Conservation (phyloP, 148 eudicot species). For the Beta vulgaris region DNA sequence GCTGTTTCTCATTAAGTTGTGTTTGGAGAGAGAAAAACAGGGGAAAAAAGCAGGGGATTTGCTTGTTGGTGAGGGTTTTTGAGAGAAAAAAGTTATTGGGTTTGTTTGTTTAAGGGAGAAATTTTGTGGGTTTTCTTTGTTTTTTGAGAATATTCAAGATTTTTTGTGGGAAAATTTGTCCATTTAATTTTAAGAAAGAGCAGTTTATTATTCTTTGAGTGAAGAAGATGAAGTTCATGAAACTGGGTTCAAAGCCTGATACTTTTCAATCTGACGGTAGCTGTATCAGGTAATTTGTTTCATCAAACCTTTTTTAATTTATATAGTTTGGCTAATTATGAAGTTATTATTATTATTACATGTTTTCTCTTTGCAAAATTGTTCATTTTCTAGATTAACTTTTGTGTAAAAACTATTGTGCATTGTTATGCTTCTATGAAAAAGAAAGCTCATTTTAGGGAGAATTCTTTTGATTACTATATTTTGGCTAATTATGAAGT, state of each 20-base stretch:
- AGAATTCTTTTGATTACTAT: no score
- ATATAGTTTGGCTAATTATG: background rate
- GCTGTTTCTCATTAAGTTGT: background rate
- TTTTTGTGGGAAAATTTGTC: no score
- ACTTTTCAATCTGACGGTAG: constrained; percentile 61
- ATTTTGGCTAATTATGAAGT: no score
- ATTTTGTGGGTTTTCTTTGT: constrained; percentile 3
- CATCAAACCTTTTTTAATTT: background rate
- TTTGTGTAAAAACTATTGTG: constrained; percentile 9
- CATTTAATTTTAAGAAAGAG: no score
- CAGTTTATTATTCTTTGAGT: background rate
- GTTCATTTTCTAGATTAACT: background rate
- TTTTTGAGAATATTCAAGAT: background rate
- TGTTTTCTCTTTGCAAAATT: background rate
- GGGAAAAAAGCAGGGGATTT: constrained; percentile 6
- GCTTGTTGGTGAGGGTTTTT: background rate
- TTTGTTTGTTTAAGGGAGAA: background rate
- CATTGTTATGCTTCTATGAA: constrained; percentile 3
- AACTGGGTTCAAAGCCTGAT: constrained; percentile 86
- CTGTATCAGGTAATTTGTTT: constrained; percentile 42
- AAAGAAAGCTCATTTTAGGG: background rate
- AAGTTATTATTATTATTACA: background rate
- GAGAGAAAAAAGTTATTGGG: background rate
- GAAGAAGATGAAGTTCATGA: constrained; percentile 78
- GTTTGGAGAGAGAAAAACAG: constrained; percentile 15